These are phyloP conservation scores for Suillus paluster DNA, from an alignment of 768 basidiomycete species.

Conservation along the genomic window DNA sequence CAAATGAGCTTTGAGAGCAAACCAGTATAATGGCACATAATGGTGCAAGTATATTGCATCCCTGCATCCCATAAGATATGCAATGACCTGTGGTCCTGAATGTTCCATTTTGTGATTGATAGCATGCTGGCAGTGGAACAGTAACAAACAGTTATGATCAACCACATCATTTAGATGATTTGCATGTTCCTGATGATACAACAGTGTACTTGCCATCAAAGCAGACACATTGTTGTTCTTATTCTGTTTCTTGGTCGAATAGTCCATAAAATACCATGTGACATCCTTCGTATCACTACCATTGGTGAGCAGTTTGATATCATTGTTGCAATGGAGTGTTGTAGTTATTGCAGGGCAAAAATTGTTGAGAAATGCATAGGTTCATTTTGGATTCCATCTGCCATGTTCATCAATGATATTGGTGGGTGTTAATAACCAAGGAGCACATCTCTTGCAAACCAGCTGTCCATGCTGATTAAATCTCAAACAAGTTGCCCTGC, in stretches of 20 bases:
- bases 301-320: constrained; percentile 45
- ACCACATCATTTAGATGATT: constrained; percentile 22
- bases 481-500: background rate
- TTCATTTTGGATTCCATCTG: background rate
- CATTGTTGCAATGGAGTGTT: constrained; percentile 42
- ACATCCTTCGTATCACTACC: constrained; percentile 36
- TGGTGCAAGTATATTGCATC: constrained; percentile 41
- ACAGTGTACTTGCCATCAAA: constrained; percentile 34
- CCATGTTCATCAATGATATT: background rate
- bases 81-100: constrained; percentile 41
- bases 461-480: background rate
- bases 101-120: constrained; percentile 45
- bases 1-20: constrained; percentile 16
- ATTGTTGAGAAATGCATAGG: background rate
- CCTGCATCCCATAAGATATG: constrained; percentile 50
- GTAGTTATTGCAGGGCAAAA: constrained; percentile 24
- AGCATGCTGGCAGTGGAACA: constrained; percentile 36
- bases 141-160: constrained; percentile 31
- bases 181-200: constrained; percentile 28
- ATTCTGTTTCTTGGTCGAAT: constrained; percentile 39
- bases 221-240: constrained; percentile 39
- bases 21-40: constrained; percentile 42
- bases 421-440: background rate
- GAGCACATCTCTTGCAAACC: background rate
- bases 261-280: constrained; percentile 39